Evolutionary conservation across 2,329 filamentous ascomycete genomes (phyloP), one percentile per base, ranked within the genome.

Genomic region (Amauroascus niger): DNA sequence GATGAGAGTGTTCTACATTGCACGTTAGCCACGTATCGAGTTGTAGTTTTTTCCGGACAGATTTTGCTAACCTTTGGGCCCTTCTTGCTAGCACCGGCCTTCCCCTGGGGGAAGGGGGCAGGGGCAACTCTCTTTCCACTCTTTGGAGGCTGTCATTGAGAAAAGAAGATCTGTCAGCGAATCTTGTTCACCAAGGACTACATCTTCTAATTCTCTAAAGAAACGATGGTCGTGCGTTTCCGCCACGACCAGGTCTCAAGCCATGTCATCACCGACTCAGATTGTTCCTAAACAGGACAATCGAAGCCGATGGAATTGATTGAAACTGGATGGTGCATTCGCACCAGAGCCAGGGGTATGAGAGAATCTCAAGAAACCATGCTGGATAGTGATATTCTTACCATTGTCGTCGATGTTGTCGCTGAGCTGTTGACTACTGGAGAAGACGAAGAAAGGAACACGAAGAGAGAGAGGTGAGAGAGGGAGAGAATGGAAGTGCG

Each of bases 71-170:
- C 93, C 90, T 97, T 98, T 69, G 88, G 82, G 65, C 82, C 80
- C 87, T 97, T 98, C 87, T 96, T 96, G 69, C 79, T 79, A 61
- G 74, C 70, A 69, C 82, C 82, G 79, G 90, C 88, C 84, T 94
- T 95, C 71, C 84, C 82, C 80, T 90, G 84, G 72, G 89, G 87
- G 84, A 95, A 95, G 75, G 93, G 93, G 79, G 93, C 89, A 74
- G 93, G 80, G 69, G 93, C 93, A 78, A 88, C 85, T 83, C 96
- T 97, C 87, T 96, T 97, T 81, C 89, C 89, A 70, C 74, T 69
- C 81, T 97, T 98, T 74, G 91, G 87, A 86, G 93, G 88, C 93
- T 97, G 80, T 97, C 90, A 97, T 97, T 93, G 91, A 97, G 91
- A 88, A 94, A 93, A 87, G 95, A 93, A 87, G 94, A 88, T 84